Evolutionary conservation across 768 basidiomycete genomes (phyloP), one percentile per base, ranked within the genome.

Genomic region (Rubroboletus satanas): DNA sequence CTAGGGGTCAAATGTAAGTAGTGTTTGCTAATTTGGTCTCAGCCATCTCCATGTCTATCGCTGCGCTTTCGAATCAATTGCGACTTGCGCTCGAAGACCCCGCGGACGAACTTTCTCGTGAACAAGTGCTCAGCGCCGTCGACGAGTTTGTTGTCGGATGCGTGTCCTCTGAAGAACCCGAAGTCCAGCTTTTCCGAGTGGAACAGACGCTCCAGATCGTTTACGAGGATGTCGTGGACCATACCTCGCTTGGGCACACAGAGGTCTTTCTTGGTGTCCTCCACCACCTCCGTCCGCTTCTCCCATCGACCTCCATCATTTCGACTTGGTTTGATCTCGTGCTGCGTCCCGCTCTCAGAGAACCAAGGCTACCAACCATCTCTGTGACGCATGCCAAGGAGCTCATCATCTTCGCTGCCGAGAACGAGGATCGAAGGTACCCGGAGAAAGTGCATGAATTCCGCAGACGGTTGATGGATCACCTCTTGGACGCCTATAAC

Each of bases 301-400:
- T 90, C 7, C 75, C 87, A 3, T 73, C 86, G 8, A 76, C 76
- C 7, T 87, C 87, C 26, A 75, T 91, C 51, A 85, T 90, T 53
- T 84, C 84, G 2, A 78, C 77, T 28, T 93, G 91, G 91, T 93
- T 90, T 68, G 89, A 93, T 66, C 78, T 88, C 33, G 77, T 88
- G 28, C 75, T 93, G 3, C 84, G 90, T 33, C 86, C 88, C 26
- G 87, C 89, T 29, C 75, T 93, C 51, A 84, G 88, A 45, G 85
- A 90, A 66, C 84, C 88, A 36, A 83, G 78, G 59, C 73, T 93
- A 18, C 75, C 87, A 3, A 80, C 78, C 0, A 60, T 73, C 23
- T 78, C 85, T 6, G 76, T 83, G 18, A 77, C 79, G 47, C 75
- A 87, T 64, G 90, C 89, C 29, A 88, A 87, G 69, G 85, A 87